Conservation (phyloP, 2,329 filamentous ascomycete genomes). For the Iodosphaeria phyllophila region DNA sequence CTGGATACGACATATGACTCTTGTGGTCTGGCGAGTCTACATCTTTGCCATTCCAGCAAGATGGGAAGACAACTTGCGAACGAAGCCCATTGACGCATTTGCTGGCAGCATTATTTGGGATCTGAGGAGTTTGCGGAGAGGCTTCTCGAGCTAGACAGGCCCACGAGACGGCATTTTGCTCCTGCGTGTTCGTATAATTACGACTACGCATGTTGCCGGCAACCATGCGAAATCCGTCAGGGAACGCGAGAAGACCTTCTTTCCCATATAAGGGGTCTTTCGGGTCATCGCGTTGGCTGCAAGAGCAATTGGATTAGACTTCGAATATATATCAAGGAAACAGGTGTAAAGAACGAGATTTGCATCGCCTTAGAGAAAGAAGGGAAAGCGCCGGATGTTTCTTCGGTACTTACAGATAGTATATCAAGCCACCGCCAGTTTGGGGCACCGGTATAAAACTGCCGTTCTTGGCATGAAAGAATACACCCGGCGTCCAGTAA, state of each 20-base stretch:
- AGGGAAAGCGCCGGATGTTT: too few species aligned
- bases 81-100: slow-evolving; percentile 33
- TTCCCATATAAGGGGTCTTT: slow-evolving; percentile 19
- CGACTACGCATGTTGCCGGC: slow-evolving; percentile 36
- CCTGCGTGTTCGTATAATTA: slow-evolving; percentile 23
- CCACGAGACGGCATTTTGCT: slow-evolving; percentile 32
- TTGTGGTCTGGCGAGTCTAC: slow-evolving; percentile 34
- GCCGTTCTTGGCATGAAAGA: slow-evolving; percentile 31
- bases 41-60: slow-evolving; percentile 43
- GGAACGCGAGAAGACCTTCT: slow-evolving; percentile 39
- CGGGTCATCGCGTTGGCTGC: slow-evolving; percentile 20
- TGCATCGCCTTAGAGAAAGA: too few species aligned
- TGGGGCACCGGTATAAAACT: slow-evolving; percentile 33
- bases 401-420: slow-evolving; percentile 31
- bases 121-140: slow-evolving; percentile 25
- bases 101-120: slow-evolving; percentile 35
- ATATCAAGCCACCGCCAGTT: slow-evolving; percentile 23
- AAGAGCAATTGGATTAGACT: too few species aligned
- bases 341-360: too few species aligned
- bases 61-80: slow-evolving; percentile 36
- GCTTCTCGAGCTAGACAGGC: slow-evolving; percentile 29
- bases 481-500: slow-evolving; percentile 48
- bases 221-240: slow-evolving; percentile 44
- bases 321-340: too few species aligned
- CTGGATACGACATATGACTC: slow-evolving; percentile 35